Conservation (phyloP, 2,329 filamentous ascomycete genomes). For the Epichloe scottii region DNA sequence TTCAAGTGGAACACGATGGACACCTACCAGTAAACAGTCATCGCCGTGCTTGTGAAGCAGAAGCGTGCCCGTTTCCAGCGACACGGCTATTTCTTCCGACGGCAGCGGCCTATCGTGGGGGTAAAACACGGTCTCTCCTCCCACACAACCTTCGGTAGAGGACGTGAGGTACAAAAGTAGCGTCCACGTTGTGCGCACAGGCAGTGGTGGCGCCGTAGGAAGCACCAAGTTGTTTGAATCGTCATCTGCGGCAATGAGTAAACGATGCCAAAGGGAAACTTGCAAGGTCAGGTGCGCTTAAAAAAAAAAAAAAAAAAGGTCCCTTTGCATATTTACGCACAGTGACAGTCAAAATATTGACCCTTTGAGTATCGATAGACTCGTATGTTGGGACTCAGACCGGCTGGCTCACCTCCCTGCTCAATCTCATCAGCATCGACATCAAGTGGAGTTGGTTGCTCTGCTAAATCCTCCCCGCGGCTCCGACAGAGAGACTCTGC, state of each 20-base stretch:
- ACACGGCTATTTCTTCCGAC: conserved; percentile 56
- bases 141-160: conserved; percentile 58
- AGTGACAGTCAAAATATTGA: conserved; percentile 89
- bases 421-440: conserved; percentile 1
- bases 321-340: conserved; percentile 35
- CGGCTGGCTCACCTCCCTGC: conserved; percentile 73
- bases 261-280: neutral
- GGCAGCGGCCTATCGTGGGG: conserved; percentile 48
- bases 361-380: conserved; percentile 78
- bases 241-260: conserved; percentile 51
- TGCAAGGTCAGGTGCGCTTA: neutral
- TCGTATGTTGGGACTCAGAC: conserved; percentile 77
- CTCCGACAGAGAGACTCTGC: neutral
- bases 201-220: conserved; percentile 18
- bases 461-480: too few species aligned
- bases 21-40: conserved; percentile 62
- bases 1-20: neutral
- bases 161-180: conserved; percentile 78
- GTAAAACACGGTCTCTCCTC: conserved; percentile 89
- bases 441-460: too few species aligned
- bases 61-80: conserved; percentile 71
- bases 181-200: conserved; percentile 68
- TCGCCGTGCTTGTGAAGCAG: conserved; percentile 81
- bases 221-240: conserved; percentile 66
- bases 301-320: too few species aligned